These are phyloP conservation scores for Aspergillus sp. DNA, from an alignment of 2,329 filamentous ascomycete genomes.

Conservation along the genomic window DNA sequence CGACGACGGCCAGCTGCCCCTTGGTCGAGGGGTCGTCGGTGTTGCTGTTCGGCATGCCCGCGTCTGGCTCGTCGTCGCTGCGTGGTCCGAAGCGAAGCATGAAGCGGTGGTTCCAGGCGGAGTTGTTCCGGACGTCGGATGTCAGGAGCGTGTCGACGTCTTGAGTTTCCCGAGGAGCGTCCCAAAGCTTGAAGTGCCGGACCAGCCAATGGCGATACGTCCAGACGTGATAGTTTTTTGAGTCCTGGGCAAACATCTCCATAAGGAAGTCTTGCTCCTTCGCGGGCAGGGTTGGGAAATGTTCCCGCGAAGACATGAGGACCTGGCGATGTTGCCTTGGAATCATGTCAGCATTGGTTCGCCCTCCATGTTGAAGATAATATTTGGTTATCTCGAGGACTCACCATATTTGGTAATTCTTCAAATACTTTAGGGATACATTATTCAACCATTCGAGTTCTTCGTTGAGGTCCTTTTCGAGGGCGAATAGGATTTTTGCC, in stretches of 20 bases:
- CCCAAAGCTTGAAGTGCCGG: slow-evolving; percentile 59
- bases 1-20: slow-evolving; percentile 46
- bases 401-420: slow-evolving; percentile 98
- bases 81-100: slow-evolving; percentile 78
- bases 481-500: slow-evolving; percentile 69
- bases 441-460: slow-evolving; percentile 86
- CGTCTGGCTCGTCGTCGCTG: slow-evolving; percentile 36
- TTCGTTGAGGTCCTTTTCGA: slow-evolving; percentile 62
- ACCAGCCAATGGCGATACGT: slow-evolving; percentile 83
- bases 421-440: slow-evolving; percentile 77
- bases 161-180: slow-evolving; percentile 60
- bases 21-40: slow-evolving; percentile 20
- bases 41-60: slow-evolving; percentile 32
- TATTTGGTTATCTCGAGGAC: not conserved
- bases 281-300: slow-evolving; percentile 55
- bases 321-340: slow-evolving; percentile 59
- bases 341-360: not conserved
- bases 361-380: no score
- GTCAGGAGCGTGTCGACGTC: slow-evolving; percentile 71
- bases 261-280: slow-evolving; percentile 74
- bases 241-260: slow-evolving; percentile 77
- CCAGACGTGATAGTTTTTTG: slow-evolving; percentile 99
- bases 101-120: slow-evolving; percentile 95
- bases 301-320: slow-evolving; percentile 46
- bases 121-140: slow-evolving; percentile 89